phyloP scores from a whole-genome alignment of 2,329 filamentous ascomycete genomes.

The Epichloe sylvatica region DNA sequence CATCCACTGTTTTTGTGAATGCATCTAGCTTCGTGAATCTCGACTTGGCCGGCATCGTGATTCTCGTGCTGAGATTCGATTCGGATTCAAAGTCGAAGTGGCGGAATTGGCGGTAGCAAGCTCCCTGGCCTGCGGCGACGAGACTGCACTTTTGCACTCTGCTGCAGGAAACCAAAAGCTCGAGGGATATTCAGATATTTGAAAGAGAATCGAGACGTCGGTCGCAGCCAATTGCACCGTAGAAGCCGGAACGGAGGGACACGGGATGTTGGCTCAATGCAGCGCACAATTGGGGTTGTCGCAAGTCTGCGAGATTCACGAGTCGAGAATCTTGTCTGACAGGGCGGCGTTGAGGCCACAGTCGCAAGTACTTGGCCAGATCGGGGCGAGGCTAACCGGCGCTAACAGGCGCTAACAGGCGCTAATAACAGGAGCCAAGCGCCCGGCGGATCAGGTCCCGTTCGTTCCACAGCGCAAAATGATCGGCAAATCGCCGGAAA shows the following conservation, averaged over 20 bases:
- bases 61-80: not conserved
- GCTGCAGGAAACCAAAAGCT: not conserved
- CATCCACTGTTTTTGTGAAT: constrained; percentile 98
- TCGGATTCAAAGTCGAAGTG: not conserved
- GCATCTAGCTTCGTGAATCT: constrained; percentile 94
- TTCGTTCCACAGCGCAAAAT: too few species aligned
- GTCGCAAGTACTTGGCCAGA: constrained; percentile 17
- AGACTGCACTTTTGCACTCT: not conserved
- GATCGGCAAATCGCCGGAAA: constrained; percentile 10
- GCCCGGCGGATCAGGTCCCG: too few species aligned
- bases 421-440: not conserved
- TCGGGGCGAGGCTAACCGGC: not conserved
- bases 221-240: not conserved
- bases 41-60: constrained; percentile 70
- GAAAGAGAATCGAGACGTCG: not conserved
- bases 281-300: not conserved
- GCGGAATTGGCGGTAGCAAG: not conserved
- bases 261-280: not conserved
- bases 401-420: not conserved
- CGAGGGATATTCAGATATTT: not conserved
- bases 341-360: constrained; percentile 17
- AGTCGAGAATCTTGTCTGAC: not conserved
- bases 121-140: constrained; percentile 1
- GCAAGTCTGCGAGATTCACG: not conserved
- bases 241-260: not conserved